Base-by-base conservation (phyloP, 2,329 filamentous ascomycete species). In the Paraphaeosphaeria sporulosa region DNA sequence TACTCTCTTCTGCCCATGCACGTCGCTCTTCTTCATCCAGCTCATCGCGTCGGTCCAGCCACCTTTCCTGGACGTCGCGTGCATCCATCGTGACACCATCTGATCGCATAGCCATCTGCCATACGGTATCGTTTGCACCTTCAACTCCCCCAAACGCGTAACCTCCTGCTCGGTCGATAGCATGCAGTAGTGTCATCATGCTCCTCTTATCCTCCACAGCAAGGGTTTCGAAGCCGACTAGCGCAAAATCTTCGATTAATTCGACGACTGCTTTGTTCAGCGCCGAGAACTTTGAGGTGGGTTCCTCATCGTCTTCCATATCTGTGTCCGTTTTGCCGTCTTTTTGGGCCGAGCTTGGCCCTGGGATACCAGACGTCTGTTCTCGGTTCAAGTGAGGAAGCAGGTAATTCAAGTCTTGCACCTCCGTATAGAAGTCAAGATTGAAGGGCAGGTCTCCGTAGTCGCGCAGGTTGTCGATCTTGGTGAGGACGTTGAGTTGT, bases 201-300 rank as follows among this genome's bases (percentile, higher is more conserved):
- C 92, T 96, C 79, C 90, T 92, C 78, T 97, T 97, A 75, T 99
- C 95, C 79, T 99, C 95, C 1, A 99, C 93, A 0, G 95, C 94
- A 32, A 99, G 82, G 0, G 96, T 96, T 76, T 98, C 94, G 73
- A 97, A 99, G 0, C 89, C 88, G 1, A 99, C 93, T 4, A 99
- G 85, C 0, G 91, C 90, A 75, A 97, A 98, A 71, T 90, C 92
- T 72, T 96, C 91, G 38, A 99, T 91, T 49, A 99, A 83, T 42
- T 91, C 88, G 19, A 94, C 89, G 47, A 99, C 90, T 0, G 94
- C 94, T 67, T 90, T 87, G 76, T 98, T 97, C 32, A 99, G 83
- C 4, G 89, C 88, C 53, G 89, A 86, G 74, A 96, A 98, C 74
- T 96, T 97, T 13, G 77, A 78, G 5, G 71, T 72, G 1, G 75